Evolutionary conservation across 768 basidiomycete genomes (phyloP), one percentile per base, ranked within the genome.

Genomic region (Clathrus columnatus): DNA sequence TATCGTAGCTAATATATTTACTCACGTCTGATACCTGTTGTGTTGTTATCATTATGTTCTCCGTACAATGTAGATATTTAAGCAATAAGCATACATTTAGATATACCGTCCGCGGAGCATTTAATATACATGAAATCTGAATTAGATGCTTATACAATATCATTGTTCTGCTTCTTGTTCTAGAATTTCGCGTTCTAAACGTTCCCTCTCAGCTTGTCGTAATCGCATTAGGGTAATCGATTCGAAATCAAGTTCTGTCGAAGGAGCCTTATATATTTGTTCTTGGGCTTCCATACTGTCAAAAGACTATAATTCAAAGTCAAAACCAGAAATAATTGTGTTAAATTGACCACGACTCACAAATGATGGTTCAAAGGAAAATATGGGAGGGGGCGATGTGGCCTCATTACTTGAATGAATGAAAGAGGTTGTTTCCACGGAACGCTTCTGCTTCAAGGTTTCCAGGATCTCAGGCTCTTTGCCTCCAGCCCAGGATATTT

Each of bases 221-320:
- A 93, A 72, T 4, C 89, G 79, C 75, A 91, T 78, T 30, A 92
- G 73, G 0, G 87, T 91, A 57, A 91, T 63, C 2, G 84, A 80
- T 68, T 91, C 90, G 54, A 84, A 92, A 64, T 91, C 86, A 48
- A 91, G 61, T 1, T 77, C 78, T 10, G 72, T 36, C 36, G 36
- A 11, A 14, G 36, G 36, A n/a, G 36, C 14, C 10, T 36, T 36
- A 2, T n/a, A n/a, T n/a, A n/a, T n/a, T 11, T 36, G 36, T n/a
- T 36, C n/a, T n/a, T 36, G 36, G 7, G 36, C 36, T 14, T 11
- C n/a, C 36, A 11, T 36, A n/a, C 14, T 3, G n/a, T 36, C 36
- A n/a, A 36, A 36, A 36, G 36, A 36, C 36, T 36, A n/a, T 36
- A 2, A n/a, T 11, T 36, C 14, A 11, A 36, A 36, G 30, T 11